Conservation (phyloP, 2,329 filamentous ascomycete species). For the Truncatella angustata region DNA sequence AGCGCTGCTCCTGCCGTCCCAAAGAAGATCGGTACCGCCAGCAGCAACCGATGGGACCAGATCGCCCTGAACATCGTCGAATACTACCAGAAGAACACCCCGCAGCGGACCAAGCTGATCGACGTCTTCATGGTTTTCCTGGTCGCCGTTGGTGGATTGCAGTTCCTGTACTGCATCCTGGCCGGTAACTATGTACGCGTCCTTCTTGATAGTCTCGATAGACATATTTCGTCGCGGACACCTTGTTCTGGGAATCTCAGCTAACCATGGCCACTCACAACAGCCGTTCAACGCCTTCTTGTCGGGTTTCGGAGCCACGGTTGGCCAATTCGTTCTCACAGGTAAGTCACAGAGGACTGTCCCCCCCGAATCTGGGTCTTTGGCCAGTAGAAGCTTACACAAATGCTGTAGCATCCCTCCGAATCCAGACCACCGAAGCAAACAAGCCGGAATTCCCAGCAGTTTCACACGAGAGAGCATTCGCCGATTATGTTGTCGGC, state of each 20-base stretch:
- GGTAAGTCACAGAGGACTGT: slow-evolving; percentile 49
- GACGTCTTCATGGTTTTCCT: slow-evolving; percentile 90
- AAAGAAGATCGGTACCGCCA: too few species aligned
- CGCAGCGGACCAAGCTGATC: slow-evolving; percentile 87
- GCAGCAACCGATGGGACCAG: slow-evolving; percentile 50
- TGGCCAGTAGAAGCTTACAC: slow-evolving; percentile 11
- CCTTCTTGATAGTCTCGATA: too few species aligned
- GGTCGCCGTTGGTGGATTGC: slow-evolving; percentile 78
- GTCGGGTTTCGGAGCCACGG: slow-evolving; percentile 88
- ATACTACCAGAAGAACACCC: slow-evolving; percentile 77
- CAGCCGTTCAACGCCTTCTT: slow-evolving; percentile 99
- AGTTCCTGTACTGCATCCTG: slow-evolving; percentile 90
- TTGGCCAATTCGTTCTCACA: slow-evolving; percentile 96
- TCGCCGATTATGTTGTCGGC: slow-evolving; percentile 93
- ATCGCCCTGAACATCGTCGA: slow-evolving; percentile 70
- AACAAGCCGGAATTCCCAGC: slow-evolving; percentile 76
- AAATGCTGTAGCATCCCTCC: slow-evolving; percentile 58
- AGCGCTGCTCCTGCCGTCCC: slow-evolving; percentile 10
- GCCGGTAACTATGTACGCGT: slow-evolving; percentile 88
- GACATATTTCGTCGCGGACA: too few species aligned
- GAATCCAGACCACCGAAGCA: slow-evolving; percentile 86
- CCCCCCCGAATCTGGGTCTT: neutral
- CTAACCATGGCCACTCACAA: neutral
- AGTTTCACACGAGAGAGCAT: slow-evolving; percentile 83
- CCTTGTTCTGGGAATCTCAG: too few species aligned